Evolutionary conservation across 371 early-diverging fungal genomes (phyloP).

Genomic region (Fennellomyces sp.): DNA sequence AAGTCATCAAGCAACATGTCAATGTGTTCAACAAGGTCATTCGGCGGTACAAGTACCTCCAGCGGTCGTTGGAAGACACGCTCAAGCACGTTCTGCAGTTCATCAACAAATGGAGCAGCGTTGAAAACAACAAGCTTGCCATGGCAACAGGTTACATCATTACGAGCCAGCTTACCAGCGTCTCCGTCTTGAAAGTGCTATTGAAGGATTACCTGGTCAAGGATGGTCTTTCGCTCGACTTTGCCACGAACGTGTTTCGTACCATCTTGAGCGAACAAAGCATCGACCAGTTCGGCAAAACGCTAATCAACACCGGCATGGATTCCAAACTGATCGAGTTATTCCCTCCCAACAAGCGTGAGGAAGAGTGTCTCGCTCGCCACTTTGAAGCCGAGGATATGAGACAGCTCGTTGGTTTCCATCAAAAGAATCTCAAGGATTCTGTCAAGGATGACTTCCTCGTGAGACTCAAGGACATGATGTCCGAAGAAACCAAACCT

Average conservation of each 20-base stretch:
- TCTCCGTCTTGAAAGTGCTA: slow-evolving; percentile 72
- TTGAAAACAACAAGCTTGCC: slow-evolving; percentile 81
- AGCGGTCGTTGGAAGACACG: slow-evolving; percentile 85
- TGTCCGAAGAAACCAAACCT: slow-evolving; percentile 58
- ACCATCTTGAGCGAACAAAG: slow-evolving; percentile 77
- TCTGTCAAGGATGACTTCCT: slow-evolving; percentile 70
- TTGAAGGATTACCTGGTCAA: slow-evolving; percentile 93
- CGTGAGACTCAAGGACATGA: slow-evolving; percentile 58
- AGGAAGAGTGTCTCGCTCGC: slow-evolving; percentile 84
- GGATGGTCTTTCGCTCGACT: slow-evolving; percentile 82
- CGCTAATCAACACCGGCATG: slow-evolving; percentile 71
- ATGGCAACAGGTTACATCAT: slow-evolving; percentile 78
- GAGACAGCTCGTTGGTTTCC: slow-evolving; percentile 82
- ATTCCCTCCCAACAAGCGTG: slow-evolving; percentile 91
- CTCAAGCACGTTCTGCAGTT: slow-evolving; percentile 84
- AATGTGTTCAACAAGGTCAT: slow-evolving; percentile 85
- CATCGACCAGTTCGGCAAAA: slow-evolving; percentile 75
- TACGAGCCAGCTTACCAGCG: slow-evolving; percentile 65
- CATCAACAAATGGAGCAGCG: slow-evolving; percentile 83
- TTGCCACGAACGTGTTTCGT: slow-evolving; percentile 83
- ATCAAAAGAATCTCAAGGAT: slow-evolving; percentile 71
- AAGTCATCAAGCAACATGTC: slow-evolving; percentile 75
- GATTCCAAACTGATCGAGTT: slow-evolving; percentile 81
- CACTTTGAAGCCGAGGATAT: slow-evolving; percentile 93
- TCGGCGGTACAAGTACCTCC: slow-evolving; percentile 92